Base-by-base conservation (phyloP, 2,329 filamentous ascomycete genomes). In the Fonsecaea erecta region DNA sequence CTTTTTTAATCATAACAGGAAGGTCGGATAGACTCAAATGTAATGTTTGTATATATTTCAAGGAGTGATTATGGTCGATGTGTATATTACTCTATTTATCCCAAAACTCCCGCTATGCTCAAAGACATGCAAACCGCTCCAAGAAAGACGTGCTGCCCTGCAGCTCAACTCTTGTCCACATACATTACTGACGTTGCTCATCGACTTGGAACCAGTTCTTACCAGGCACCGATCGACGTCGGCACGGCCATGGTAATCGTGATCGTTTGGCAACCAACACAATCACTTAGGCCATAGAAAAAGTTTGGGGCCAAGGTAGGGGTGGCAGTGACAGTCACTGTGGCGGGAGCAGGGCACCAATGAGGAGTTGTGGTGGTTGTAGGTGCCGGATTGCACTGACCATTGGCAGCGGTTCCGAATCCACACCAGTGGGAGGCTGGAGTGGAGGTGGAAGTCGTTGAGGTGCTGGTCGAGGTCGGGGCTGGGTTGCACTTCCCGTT, bases 171-270 rank as follows among this genome's bases (percentile, higher is more conserved):
- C 43, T 48, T 48, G 43, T 21, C n/a, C 43, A 12, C 43, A 24
- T 48, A 12, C 43, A 24, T 48, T 48, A 48, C 43, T 48, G 43
- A 48, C 21, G 9, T 48, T 48, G n/a, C 43, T 11, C 4, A 28
- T 11, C 35, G 8, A 8, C 16, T 18, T 3, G 7, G 7, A 53
- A 53, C 14, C 11, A 30, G 21, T n/a, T 9, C 14, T 32, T 52
- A 60, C 57, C 57, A 60, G 26, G 57, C 57, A 5, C 57, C 57
- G 21, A 52, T 24, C 30, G 46, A 60, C 14, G 57, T 60, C 18
- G 73, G 74, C 52, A 75, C 60, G 7, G 74, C 72, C 40, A 75
- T 72, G n/a, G 73, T 75, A 18, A 64, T 72, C 60, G 74, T 75
- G 57, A 72, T 68, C 18, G 73, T 48, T 40, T 62, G 51, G 12